phyloP scores from a whole-genome alignment of 2,329 filamentous ascomycete genomes.

The Trichoderma sp. region DNA sequence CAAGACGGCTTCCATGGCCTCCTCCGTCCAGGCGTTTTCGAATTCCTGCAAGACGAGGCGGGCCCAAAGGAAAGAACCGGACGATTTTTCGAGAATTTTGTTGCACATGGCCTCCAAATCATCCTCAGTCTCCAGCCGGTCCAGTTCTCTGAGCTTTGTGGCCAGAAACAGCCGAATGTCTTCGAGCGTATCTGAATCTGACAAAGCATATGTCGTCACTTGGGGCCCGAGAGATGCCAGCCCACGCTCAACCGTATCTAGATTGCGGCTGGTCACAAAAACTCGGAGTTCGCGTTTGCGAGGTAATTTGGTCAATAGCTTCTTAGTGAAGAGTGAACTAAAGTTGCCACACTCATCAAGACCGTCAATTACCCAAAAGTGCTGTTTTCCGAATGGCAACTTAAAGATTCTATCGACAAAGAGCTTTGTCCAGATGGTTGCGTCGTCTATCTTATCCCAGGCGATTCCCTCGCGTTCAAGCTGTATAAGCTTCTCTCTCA shows the following conservation, averaged over 20 bases:
- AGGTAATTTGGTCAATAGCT: background rate
- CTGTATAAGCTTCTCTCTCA: background rate
- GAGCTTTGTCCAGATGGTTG: conserved; percentile 7
- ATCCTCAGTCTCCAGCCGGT: background rate
- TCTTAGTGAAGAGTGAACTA: background rate
- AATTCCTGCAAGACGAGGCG: conserved; percentile 15
- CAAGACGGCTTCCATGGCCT: conserved; percentile 4
- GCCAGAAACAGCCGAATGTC: background rate
- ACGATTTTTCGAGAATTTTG: conserved; percentile 9
- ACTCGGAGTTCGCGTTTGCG: background rate
- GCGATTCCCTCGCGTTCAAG: background rate
- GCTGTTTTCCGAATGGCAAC: background rate
- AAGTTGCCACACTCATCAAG: background rate
- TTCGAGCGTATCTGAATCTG: background rate
- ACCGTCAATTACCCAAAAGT: conserved; percentile 8
- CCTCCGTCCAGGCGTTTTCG: conserved; percentile 2
- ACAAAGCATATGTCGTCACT: background rate
- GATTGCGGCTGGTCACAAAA: conserved; percentile 12
- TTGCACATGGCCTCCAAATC: background rate
- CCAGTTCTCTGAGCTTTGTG: background rate
- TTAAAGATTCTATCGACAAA: conserved; percentile 14
- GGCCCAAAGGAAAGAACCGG: conserved; percentile 6
- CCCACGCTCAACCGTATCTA: background rate
- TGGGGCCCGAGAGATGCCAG: background rate
- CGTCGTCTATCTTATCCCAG: background rate